phyloP scores from a whole-genome alignment of 139 green algal genomes.

The Mychonastes homosphaera region DNA sequence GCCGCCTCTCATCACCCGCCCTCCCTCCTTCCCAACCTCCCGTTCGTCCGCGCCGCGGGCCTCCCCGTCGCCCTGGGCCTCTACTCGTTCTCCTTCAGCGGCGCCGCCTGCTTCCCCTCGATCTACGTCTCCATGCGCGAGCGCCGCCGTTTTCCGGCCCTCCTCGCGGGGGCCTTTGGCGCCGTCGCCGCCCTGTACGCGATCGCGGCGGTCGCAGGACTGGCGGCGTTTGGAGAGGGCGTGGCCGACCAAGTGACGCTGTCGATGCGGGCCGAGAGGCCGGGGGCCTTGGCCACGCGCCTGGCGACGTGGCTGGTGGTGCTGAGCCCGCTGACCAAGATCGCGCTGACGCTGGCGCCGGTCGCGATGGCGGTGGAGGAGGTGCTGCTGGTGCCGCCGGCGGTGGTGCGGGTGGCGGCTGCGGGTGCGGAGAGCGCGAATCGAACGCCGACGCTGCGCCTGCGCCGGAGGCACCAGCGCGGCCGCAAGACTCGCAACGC shows the following conservation, averaged over 20 bases:
- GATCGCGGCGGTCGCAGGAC: conserved; percentile 14
- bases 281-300: conserved; percentile 5
- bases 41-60: conserved; percentile 3
- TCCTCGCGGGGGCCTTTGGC: conserved; percentile 27
- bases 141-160: conserved; percentile 18
- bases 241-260: conserved; percentile 20
- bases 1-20: too few species aligned
- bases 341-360: conserved; percentile 20
- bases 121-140: conserved; percentile 29
- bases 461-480: neutral
- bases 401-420: neutral
- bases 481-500: neutral
- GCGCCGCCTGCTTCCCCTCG: conserved; percentile 32
- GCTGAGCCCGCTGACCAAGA: conserved; percentile 21
- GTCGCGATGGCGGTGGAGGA: conserved; percentile 26
- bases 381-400: neutral
- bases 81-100: too few species aligned
- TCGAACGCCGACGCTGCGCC: neutral
- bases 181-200: conserved; percentile 22
- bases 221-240: conserved; percentile 13
- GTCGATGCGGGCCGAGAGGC: conserved; percentile 3
- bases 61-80: too few species aligned
- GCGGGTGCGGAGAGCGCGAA: neutral
- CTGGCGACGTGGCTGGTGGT: conserved; percentile 22
- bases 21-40: neutral